Evolutionary conservation across 352 stramenopile species (phyloP), one percentile per base, ranked within the genome.

Genomic region (Globisporangium takayamanum): DNA sequence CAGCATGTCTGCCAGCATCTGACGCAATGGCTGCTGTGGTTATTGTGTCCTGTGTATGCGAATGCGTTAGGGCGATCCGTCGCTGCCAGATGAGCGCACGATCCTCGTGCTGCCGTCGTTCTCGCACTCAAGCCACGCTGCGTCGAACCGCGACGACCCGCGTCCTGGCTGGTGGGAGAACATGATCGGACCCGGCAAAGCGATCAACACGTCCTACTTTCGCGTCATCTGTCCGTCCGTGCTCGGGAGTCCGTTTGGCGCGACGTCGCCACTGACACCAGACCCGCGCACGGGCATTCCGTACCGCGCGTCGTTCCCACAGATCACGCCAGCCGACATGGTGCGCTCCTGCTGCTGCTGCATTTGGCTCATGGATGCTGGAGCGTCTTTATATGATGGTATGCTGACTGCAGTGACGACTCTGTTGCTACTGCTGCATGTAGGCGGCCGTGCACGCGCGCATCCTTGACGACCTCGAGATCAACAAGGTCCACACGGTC

Each of bases 151-250:
- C 10, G 81, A 89, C 45, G 81, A 92, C 57, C 78, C 83, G 8
- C 72, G 84, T 15, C 80, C 84, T 0, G 87, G 85, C 10, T 96
- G 87, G 87, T 96, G 87, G 87, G 70, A 93, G 57, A 88, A 92
- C 66, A 90, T 95, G 76, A 79, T 96, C 30, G 87, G 87, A 22
- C 85, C 84, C 7, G 83, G 84, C 46, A 88, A 89, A 51, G 79
- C 79, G 57, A 92, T 95, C 68, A 92, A 93, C 69, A 95, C 84
- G 60, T 92, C 87, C 22, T 88, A 81, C 68, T 96, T 94, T 55
- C 84, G 83, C 44, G 86, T 96, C 37, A 93, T 95, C 55, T 93
- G 82, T 49, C 77, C 84, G 16, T 92, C 80, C 0, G 80, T 89
- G 18, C 76, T 96, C 48, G 87, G 87, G 42, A 94, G 84, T 60